A percentile compares a stretch with the other conserved stretches of the same genome.
Conservation (phyloP, 2,329 filamentous ascomycete genomes). For the Helotiales sp. region DNA sequence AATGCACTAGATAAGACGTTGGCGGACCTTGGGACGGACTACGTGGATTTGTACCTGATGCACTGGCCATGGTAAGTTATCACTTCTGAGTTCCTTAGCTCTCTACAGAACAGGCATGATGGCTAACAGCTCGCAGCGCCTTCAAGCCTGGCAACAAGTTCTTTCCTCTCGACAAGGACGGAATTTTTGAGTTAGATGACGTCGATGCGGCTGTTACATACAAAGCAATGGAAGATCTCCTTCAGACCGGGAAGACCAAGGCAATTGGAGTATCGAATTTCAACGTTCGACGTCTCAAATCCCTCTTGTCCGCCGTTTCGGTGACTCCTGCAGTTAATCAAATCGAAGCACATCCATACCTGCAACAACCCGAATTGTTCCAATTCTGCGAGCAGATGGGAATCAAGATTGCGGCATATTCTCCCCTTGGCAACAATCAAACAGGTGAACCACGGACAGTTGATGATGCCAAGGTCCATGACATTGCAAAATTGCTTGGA, state of each 20-base stretch:
- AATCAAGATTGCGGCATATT: conserved; percentile 51
- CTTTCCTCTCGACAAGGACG: conserved; percentile 14
- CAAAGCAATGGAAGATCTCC: conserved; percentile 41
- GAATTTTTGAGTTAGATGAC: conserved; percentile 14
- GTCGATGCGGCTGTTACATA: conserved; percentile 28
- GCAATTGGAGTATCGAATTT: conserved; percentile 54
- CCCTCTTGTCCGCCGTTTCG: conserved; percentile 41
- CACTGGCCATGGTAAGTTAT: conserved; percentile 29
- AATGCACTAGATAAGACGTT: conserved; percentile 32
- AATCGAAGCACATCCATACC: conserved; percentile 70
- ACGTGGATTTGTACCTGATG: conserved; percentile 40
- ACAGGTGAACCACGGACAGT: conserved; percentile 45
- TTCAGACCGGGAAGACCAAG: conserved; percentile 38
- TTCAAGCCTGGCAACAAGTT: conserved; percentile 11
- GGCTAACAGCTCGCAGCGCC: conserved; percentile 1
- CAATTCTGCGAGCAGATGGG: conserved; percentile 47
- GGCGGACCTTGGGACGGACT: conserved; percentile 36
- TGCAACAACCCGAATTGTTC: conserved; percentile 49
- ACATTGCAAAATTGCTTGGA: conserved; percentile 58
- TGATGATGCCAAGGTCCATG: conserved; percentile 56
- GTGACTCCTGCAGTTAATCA: conserved; percentile 51
- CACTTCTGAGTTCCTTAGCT: too few relatives aligned
- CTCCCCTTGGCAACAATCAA: conserved; percentile 36
- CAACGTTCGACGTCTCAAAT: conserved; percentile 42
- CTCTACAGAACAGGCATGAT: too few relatives aligned